phyloP scores from a whole-genome alignment of 768 basidiomycete genomes.

The Tylopilus subfusipes region DNA sequence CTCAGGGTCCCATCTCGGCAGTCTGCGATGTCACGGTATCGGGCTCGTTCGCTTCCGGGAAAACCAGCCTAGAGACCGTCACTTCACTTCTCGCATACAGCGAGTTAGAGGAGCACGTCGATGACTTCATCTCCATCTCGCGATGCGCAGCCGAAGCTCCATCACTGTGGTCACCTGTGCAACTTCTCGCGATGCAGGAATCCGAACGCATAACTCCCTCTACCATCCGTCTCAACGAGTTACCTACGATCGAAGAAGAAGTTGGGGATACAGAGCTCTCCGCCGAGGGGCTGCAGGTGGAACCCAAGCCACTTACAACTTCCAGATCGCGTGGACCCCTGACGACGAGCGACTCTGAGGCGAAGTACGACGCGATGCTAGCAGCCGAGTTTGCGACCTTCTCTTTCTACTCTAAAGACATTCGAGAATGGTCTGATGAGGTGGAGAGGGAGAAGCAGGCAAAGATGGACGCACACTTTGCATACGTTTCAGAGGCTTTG shows the following conservation, averaged over 20 bases:
- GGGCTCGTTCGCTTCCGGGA: background rate
- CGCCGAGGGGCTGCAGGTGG: background rate
- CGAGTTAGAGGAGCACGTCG: background rate
- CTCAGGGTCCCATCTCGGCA: background rate
- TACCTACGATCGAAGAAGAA: background rate
- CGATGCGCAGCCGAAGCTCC: background rate
- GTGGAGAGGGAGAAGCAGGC: conserved; percentile 10
- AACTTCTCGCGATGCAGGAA: background rate
- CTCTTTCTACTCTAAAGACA: conserved; percentile 6
- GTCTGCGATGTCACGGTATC: background rate
- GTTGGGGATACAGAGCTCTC: background rate
- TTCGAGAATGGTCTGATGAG: conserved; percentile 16
- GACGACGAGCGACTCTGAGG: background rate
- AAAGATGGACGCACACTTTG: conserved; percentile 13
- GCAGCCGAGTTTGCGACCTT: conserved; percentile 11
- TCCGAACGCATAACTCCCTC: background rate
- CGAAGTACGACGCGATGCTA: conserved; percentile 8
- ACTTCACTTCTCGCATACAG: background rate
- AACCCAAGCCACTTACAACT: too few relatives aligned
- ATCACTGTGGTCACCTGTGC: background rate
- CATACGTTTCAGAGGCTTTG: conserved; percentile 8
- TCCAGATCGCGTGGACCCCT: background rate
- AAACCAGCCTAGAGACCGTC: background rate
- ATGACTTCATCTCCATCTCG: background rate
- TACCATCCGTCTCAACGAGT: background rate